Percentiles rank a stretch among this genome's conserved stretches.
Evolutionary conservation across 352 stramenopile genomes (phyloP).

Genomic region (Globisporangium barbulae): DNA sequence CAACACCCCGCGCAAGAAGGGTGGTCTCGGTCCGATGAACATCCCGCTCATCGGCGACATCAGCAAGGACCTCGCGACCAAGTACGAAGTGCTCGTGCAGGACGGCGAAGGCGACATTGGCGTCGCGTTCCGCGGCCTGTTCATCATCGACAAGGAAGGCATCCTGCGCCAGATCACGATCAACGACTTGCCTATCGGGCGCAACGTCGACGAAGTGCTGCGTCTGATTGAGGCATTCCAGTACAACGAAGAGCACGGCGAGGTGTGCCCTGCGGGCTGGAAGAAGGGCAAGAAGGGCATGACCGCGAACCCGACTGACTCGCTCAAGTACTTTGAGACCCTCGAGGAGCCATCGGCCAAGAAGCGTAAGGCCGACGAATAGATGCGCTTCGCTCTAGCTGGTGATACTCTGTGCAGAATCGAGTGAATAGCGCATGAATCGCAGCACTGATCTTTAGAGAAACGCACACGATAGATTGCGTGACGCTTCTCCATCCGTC

Average conservation of each 20-base stretch:
- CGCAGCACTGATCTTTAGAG: neutral
- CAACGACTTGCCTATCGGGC: constrained; percentile 86
- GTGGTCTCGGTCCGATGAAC: constrained; percentile 87
- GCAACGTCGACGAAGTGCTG: constrained; percentile 89
- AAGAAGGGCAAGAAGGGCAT: constrained; percentile 88
- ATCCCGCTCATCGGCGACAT: constrained; percentile 90
- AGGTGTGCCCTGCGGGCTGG: constrained; percentile 90
- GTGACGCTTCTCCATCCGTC: neutral
- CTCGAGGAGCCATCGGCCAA: constrained; percentile 22
- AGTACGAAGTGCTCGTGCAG: constrained; percentile 85
- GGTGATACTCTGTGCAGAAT: neutral
- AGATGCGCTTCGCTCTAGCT: neutral
- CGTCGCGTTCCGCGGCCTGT: constrained; percentile 83
- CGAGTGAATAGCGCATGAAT: neutral
- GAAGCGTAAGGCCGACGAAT: constrained; percentile 14
- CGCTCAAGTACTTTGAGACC: constrained; percentile 70
- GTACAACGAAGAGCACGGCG: constrained; percentile 89
- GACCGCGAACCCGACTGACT: constrained; percentile 79
- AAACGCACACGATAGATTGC: neutral
- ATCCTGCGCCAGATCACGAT: constrained; percentile 83
- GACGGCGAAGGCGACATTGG: constrained; percentile 55
- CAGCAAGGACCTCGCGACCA: constrained; percentile 78
- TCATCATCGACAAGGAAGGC: constrained; percentile 90
- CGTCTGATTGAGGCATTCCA: constrained; percentile 92
- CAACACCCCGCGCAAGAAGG: constrained; percentile 87